phyloP scores from a whole-genome alignment of 257 asterid species.

The Fraxinus anomala region DNA sequence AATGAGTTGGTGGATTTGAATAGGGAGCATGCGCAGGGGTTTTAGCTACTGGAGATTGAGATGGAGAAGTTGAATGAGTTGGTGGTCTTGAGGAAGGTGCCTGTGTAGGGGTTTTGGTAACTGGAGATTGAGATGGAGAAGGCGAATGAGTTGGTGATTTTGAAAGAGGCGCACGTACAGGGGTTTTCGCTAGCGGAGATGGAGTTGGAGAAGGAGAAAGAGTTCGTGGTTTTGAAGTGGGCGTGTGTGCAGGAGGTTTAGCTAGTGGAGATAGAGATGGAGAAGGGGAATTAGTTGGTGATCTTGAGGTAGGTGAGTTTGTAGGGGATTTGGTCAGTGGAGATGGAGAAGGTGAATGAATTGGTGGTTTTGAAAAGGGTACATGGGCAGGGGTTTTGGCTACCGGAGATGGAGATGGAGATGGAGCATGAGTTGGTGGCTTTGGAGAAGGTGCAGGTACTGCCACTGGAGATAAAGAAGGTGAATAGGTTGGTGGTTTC shows the following conservation, averaged over 20 bases:
- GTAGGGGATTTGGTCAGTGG: neutral
- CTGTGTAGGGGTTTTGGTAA: neutral
- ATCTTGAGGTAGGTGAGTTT: neutral
- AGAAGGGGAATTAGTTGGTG: neutral
- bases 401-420: neutral
- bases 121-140: neutral
- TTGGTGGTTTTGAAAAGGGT: neutral
- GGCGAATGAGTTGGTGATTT: neutral
- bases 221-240: neutral
- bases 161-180: neutral
- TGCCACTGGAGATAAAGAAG: neutral
- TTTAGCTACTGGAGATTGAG: neutral
- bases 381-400: neutral
- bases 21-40: neutral
- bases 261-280: neutral
- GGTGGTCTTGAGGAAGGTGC: neutral
- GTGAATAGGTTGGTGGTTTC: neutral
- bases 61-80: neutral
- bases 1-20: neutral
- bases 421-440: neutral
- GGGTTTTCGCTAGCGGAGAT: neutral
- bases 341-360: conserved; percentile 17
- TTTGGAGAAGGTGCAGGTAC: neutral
- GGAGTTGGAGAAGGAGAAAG: conserved; percentile 11
- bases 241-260: neutral